A percentile compares a stretch with the other conserved stretches of the same genome.
Evolutionary conservation across 306 rosid genomes (phyloP).

Genomic region (Pterocarpus macrocarpus): DNA sequence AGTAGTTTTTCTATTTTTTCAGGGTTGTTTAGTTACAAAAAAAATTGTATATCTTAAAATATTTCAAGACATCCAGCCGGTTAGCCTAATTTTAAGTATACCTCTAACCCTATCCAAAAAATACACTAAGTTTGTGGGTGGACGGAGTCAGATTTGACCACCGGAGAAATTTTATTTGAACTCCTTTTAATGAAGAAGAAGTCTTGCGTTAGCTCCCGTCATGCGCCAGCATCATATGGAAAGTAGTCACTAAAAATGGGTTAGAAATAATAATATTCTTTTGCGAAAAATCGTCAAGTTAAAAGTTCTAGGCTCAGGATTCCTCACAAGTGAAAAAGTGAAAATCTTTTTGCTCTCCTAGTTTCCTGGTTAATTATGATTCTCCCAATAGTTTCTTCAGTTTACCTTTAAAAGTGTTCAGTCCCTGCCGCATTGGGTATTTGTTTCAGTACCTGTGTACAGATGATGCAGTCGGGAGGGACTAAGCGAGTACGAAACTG

Average conservation of each 20-base stretch:
- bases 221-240: not conserved
- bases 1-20: no score
- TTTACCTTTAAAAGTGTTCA: not conserved
- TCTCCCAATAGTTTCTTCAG: not conserved
- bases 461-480: not conserved
- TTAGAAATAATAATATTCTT: not conserved
- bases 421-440: slow-evolving; percentile 22
- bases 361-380: slow-evolving; percentile 2
- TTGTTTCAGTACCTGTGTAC: slow-evolving; percentile 13
- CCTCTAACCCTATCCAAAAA: no score
- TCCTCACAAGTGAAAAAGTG: slow-evolving; percentile 7
- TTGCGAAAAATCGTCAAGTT: no score
- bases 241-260: not conserved
- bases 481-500: not conserved
- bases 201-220: not conserved
- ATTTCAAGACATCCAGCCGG: not conserved
- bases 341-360: not conserved
- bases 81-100: not conserved
- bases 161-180: no score
- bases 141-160: no score
- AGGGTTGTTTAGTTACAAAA: no score
- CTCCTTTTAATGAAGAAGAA: no score
- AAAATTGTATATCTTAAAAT: not conserved
- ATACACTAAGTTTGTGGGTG: no score
- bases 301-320: not conserved